Evolutionary conservation across 2,329 filamentous ascomycete species (phyloP).

Genomic region (Camptophora hylomeconis): DNA sequence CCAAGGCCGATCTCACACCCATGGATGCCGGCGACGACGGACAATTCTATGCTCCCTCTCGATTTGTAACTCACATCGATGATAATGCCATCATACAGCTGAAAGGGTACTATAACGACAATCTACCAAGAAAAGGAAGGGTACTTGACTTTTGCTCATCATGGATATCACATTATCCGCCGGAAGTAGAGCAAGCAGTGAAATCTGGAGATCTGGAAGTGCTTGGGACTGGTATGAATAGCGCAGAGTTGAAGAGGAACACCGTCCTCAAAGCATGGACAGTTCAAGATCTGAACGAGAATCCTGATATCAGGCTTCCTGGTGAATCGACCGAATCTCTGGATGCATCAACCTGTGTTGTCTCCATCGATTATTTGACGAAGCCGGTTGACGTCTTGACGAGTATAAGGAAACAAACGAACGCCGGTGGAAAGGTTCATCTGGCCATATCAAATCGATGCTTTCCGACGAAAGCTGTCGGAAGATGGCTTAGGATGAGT

Average conservation of each 20-base stretch:
- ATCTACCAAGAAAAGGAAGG: conserved; percentile 27
- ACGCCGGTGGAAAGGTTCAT: conserved; percentile 34
- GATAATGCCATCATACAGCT: conserved; percentile 34
- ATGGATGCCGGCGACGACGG: conserved; percentile 16
- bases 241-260: conserved; percentile 32
- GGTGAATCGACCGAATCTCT: conserved; percentile 17
- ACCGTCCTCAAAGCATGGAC: conserved; percentile 21
- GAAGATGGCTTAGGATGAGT: conserved; percentile 32
- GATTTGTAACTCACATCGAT: conserved; percentile 43
- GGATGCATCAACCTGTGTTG: conserved; percentile 37
- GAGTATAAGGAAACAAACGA: conserved; percentile 28
- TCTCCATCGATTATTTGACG: conserved; percentile 40
- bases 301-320: conserved; percentile 20
- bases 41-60: conserved; percentile 22
- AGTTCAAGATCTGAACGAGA: conserved; percentile 33
- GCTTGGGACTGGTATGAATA: conserved; percentile 37
- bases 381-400: conserved; percentile 32
- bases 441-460: conserved; percentile 39
- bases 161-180: conserved; percentile 37
- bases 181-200: conserved; percentile 14
- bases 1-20: conserved; percentile 15
- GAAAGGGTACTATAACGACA: conserved; percentile 32
- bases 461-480: conserved; percentile 40
- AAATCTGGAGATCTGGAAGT: conserved; percentile 25
- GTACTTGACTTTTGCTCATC: conserved; percentile 39